Conservation (phyloP, 2,329 filamentous ascomycete genomes). For the Botryotinia globosa region DNA sequence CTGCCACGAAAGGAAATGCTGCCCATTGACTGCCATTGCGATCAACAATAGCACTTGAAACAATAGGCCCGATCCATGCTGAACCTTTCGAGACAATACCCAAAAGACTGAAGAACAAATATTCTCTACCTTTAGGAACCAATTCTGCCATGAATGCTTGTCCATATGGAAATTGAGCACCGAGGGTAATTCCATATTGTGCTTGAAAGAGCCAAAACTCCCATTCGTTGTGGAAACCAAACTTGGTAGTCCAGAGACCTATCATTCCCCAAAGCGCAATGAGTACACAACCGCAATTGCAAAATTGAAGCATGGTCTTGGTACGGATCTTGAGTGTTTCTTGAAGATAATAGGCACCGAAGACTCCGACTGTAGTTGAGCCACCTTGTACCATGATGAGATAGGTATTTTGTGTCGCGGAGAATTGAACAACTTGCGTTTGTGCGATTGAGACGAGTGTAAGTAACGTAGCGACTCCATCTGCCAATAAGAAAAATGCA, state of each 20-base stretch:
- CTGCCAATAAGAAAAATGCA: conserved; percentile 36
- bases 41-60: conserved; percentile 36
- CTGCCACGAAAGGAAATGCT: conserved; percentile 34
- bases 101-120: conserved; percentile 38
- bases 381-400: conserved; percentile 36
- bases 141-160: conserved; percentile 38
- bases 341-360: conserved; percentile 33
- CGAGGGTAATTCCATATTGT: conserved; percentile 33
- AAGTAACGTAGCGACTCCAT: conserved; percentile 34
- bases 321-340: conserved; percentile 32
- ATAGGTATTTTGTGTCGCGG: conserved; percentile 35
- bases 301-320: conserved; percentile 35
- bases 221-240: conserved; percentile 37
- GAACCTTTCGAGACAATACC: conserved; percentile 38
- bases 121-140: conserved; percentile 36
- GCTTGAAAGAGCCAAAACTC: conserved; percentile 38
- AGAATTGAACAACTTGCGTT: conserved; percentile 35
- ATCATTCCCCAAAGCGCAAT: conserved; percentile 36
- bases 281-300: conserved; percentile 33
- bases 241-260: conserved; percentile 36
- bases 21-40: conserved; percentile 35
- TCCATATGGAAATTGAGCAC: conserved; percentile 36
- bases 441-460: conserved; percentile 35
- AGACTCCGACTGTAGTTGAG: conserved; percentile 31
- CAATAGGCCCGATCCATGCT: conserved; percentile 38